phyloP scores from a whole-genome alignment of 1,284 basidiomycete species.

The Sporisorium graminicola region DNA sequence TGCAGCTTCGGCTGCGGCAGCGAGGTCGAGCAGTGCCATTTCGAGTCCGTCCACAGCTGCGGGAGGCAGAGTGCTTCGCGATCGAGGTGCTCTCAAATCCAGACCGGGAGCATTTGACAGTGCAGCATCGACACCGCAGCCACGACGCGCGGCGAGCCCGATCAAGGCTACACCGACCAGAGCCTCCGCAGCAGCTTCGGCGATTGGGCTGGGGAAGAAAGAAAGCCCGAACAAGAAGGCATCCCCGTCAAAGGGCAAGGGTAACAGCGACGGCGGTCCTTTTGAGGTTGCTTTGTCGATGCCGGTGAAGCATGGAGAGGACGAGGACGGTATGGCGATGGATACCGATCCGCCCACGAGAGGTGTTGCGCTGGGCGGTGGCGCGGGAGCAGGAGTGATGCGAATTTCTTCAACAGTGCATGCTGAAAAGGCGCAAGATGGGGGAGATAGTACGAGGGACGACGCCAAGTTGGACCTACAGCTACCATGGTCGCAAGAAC shows the following conservation, averaged over 20 bases:
- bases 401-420: neutral
- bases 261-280: neutral
- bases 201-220: neutral
- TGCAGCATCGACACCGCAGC: conserved; percentile 5
- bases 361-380: neutral
- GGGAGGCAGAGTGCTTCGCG: conserved; percentile 28
- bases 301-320: conserved; percentile 6
- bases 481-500: too few species aligned
- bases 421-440: neutral
- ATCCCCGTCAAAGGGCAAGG: conserved; percentile 18
- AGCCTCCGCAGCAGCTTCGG: neutral
- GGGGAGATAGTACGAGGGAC: neutral
- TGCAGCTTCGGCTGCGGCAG: neutral
- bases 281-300: conserved; percentile 1
- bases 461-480: neutral
- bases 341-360: conserved; percentile 22
- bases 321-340: conserved; percentile 10
- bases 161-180: conserved; percentile 24
- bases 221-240: conserved; percentile 24
- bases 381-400: neutral
- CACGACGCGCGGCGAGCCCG: conserved; percentile 19
- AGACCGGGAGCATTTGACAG: conserved; percentile 9
- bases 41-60: conserved; percentile 13
- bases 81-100: conserved; percentile 16
- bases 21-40: neutral